A percentile compares a stretch with the other conserved stretches of the same genome.
Conservation (phyloP, 306 rosid genomes). For the Vigna hirtella region DNA sequence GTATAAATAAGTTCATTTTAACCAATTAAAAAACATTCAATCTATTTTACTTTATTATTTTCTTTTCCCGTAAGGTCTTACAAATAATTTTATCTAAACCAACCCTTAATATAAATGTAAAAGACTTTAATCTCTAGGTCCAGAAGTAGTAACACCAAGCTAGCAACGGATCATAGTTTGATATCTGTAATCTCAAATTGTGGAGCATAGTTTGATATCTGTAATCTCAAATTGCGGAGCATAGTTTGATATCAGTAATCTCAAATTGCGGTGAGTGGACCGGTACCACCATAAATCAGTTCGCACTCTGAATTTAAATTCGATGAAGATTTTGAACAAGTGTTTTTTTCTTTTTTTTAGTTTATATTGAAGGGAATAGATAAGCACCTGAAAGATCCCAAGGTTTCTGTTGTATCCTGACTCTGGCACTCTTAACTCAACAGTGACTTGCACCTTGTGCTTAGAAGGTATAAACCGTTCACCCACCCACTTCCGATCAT, state of each 20-base stretch:
- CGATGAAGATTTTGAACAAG: not conserved
- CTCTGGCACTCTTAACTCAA: constrained; percentile 68
- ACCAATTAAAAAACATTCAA: not conserved
- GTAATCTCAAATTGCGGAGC: not conserved
- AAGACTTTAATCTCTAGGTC: not conserved
- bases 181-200: not conserved
- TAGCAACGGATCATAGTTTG: not conserved
- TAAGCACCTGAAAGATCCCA: constrained; percentile 79
- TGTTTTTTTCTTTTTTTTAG: not conserved
- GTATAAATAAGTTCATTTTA: not conserved
- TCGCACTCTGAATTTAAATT: constrained; percentile 6
- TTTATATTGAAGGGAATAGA: constrained; percentile 3
- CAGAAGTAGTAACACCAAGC: not conserved
- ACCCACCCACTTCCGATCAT: constrained; percentile 34
- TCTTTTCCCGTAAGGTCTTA: too few relatives aligned
- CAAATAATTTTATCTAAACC: not conserved
- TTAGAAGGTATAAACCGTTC: constrained; percentile 57
- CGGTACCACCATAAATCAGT: constrained; percentile 8
- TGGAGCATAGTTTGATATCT: not conserved
- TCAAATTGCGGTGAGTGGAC: not conserved
- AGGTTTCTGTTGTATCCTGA: constrained; percentile 84
- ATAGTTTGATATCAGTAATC: not conserved
- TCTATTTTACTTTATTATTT: too few relatives aligned
- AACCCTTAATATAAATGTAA: not conserved
- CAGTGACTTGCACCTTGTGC: constrained; percentile 58